phyloP scores from a whole-genome alignment of 345 rosid species.

The Citrus reticulata region DNA sequence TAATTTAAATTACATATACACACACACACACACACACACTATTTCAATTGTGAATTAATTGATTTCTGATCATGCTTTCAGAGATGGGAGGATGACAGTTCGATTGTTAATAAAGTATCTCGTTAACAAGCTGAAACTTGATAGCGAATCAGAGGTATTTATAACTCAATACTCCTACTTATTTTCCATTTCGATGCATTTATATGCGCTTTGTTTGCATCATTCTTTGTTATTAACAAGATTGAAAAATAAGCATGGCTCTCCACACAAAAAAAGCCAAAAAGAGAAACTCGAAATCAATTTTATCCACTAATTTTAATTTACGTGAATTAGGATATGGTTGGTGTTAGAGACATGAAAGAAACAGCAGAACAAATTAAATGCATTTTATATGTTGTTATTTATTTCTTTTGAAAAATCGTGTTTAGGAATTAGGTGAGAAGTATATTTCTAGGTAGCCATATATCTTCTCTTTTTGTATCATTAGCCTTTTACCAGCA shows the following conservation, averaged over 20 bases:
- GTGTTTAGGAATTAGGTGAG: constrained; percentile 37
- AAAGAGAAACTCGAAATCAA: constrained; percentile 13
- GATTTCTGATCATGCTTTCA: constrained; percentile 11
- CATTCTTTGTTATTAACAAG: constrained; percentile 15
- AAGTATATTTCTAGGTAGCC: constrained; percentile 41
- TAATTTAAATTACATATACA: too few relatives aligned
- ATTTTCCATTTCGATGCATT: constrained; percentile 13
- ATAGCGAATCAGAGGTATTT: constrained; percentile 93
- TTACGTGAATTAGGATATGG: constrained; percentile 16
- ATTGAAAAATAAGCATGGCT: constrained; percentile 5
- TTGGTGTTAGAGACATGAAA: constrained; percentile 53
- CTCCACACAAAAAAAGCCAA: constrained; percentile 6
- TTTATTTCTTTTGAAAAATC: constrained; percentile 23
- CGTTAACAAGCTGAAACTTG: constrained; percentile 81
- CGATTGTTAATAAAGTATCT: constrained; percentile 85
- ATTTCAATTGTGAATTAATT: too few relatives aligned
- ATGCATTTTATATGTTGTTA: constrained; percentile 20
- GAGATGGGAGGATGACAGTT: constrained; percentile 96
- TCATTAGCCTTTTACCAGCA: constrained; percentile 19
- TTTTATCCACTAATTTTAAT: constrained; percentile 11
- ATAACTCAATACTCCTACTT: constrained; percentile 12
- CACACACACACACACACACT: too few relatives aligned
- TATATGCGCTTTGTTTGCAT: neutral
- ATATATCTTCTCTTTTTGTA: constrained; percentile 23
- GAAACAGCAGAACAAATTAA: constrained; percentile 57